These are phyloP conservation scores for Parastagonospora nodorum DNA, from an alignment of 2,329 filamentous ascomycete genomes.

Conservation along the genomic window DNA sequence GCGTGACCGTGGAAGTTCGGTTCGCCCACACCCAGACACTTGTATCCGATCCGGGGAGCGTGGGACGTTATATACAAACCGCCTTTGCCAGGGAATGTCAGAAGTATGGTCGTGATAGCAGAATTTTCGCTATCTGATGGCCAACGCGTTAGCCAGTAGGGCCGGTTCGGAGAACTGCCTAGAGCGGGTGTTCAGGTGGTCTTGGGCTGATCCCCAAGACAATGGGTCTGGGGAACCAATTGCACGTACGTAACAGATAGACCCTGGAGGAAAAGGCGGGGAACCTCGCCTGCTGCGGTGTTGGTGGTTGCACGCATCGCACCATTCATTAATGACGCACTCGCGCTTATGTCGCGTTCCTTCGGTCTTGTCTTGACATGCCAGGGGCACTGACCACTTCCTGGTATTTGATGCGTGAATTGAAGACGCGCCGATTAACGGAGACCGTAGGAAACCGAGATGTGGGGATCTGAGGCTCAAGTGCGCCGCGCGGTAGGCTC, in stretches of 20 bases:
- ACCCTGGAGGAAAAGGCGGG: conserved; percentile 14
- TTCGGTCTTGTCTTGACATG: conserved; percentile 12
- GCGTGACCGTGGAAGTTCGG: conserved; percentile 1
- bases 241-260: conserved; percentile 23
- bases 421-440: conserved; percentile 6
- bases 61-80: conserved; percentile 12
- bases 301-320: conserved; percentile 7
- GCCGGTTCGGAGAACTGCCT: conserved; percentile 6
- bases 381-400: conserved; percentile 12
- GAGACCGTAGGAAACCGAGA: conserved; percentile 25
- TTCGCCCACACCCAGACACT: not conserved
- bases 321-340: not conserved
- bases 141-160: conserved; percentile 2
- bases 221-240: conserved; percentile 29
- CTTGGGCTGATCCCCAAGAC: not conserved
- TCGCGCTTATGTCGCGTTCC: conserved; percentile 11
- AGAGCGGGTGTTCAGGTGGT: not conserved
- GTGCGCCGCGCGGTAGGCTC: not conserved
- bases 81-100: not conserved
- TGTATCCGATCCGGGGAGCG: not conserved
- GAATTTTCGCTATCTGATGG: conserved; percentile 15
- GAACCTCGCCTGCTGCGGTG: conserved; percentile 5
- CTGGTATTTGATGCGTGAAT: conserved; percentile 6
- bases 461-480: conserved; percentile 19
- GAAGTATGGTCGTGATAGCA: conserved; percentile 7